phyloP scores from a whole-genome alignment of 2,329 filamentous ascomycete genomes.

The Arthrobotrys sphaeroides region DNA sequence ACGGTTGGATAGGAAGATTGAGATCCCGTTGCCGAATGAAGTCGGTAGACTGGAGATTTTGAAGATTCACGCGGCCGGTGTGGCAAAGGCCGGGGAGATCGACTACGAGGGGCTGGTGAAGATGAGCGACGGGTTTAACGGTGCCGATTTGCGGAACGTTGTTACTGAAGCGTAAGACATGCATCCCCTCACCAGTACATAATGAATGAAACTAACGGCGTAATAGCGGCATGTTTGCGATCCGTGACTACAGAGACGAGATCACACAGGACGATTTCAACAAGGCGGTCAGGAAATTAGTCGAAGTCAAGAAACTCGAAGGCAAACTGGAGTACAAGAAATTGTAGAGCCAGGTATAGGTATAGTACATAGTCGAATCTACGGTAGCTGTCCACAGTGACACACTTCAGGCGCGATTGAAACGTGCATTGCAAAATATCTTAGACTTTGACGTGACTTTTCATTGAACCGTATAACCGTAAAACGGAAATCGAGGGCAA shows the following conservation, averaged over 20 bases:
- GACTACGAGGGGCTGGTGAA: constrained; percentile 99
- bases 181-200: not conserved
- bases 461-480: too few species aligned
- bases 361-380: constrained; percentile 1
- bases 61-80: constrained; percentile 92
- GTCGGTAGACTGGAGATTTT: constrained; percentile 94
- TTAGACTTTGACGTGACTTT: too few species aligned
- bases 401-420: not conserved
- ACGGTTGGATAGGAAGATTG: constrained; percentile 95
- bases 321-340: constrained; percentile 98
- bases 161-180: constrained; percentile 92
- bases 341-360: constrained; percentile 68
- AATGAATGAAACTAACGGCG: constrained; percentile 56
- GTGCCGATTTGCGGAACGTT: constrained; percentile 95
- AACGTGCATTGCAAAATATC: not conserved
- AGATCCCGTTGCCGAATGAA: constrained; percentile 96
- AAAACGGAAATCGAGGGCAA: not conserved
- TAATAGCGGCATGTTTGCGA: constrained; percentile 86
- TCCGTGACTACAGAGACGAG: constrained; percentile 96
- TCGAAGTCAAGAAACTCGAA: constrained; percentile 96
- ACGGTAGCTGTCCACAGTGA: not conserved
- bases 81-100: constrained; percentile 90
- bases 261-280: constrained; percentile 99
- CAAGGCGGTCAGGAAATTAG: constrained; percentile 97
- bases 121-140: constrained; percentile 99